A percentile compares a stretch with the other conserved stretches of the same genome.
Conservation (phyloP, 495 filamentous ascomycete genomes). For the Xylaria acuta region DNA sequence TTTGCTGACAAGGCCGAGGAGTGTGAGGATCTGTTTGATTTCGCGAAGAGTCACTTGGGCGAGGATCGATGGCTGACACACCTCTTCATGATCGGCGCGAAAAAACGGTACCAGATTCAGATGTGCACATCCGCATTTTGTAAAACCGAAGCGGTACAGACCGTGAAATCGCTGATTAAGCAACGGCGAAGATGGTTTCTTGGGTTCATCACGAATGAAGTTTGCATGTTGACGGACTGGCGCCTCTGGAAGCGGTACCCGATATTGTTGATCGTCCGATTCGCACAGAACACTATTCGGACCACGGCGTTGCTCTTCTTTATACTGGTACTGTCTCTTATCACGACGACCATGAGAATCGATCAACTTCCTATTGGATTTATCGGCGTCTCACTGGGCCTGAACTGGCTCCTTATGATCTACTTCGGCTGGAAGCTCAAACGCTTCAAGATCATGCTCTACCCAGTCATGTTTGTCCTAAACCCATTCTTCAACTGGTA, state of each 20-base stretch:
- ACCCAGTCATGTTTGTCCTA: slow-evolving; percentile 93
- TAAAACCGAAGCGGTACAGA: slow-evolving; percentile 97
- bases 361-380: slow-evolving; percentile 88
- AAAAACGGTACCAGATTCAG: slow-evolving; percentile 92
- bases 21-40: slow-evolving; percentile 96
- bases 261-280: slow-evolving; percentile 83
- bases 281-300: slow-evolving; percentile 96
- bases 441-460: slow-evolving; percentile 91
- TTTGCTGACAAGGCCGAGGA: slow-evolving; percentile 97
- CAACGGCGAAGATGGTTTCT: slow-evolving; percentile 97
- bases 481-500: slow-evolving; percentile 99
- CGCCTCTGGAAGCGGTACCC: slow-evolving; percentile 93
- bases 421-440: slow-evolving; percentile 90
- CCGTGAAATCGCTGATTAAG: slow-evolving; percentile 84
- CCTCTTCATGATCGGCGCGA: slow-evolving; percentile 97
- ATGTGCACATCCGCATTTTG: slow-evolving; percentile 98
- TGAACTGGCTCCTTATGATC: slow-evolving; percentile 96
- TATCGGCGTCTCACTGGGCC: slow-evolving; percentile 90
- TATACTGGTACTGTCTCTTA: slow-evolving; percentile 87
- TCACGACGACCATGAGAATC: slow-evolving; percentile 81
- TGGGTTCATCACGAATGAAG: slow-evolving; percentile 97
- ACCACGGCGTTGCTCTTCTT: slow-evolving; percentile 96
- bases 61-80: slow-evolving; percentile 98
- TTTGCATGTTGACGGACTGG: slow-evolving; percentile 96
- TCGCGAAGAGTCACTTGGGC: slow-evolving; percentile 91